phyloP scores from a whole-genome alignment of 73 alveolate species.

The Paramecium caudatum region DNA sequence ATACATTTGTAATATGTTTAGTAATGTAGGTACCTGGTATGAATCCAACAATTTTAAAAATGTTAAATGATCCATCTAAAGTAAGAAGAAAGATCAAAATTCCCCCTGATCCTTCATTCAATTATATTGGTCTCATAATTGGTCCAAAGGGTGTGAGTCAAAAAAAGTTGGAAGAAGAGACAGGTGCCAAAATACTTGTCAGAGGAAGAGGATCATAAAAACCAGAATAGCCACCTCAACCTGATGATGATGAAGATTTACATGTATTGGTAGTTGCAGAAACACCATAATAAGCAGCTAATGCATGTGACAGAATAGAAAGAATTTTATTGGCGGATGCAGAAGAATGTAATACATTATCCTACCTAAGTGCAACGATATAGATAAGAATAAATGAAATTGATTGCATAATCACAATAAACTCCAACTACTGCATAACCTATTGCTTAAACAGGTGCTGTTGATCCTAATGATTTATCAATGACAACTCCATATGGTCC shows the following conservation, averaged over 20 bases:
- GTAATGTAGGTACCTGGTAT: slow-evolving; percentile 65
- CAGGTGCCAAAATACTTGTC: slow-evolving; percentile 93
- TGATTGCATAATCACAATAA: slow-evolving; percentile 74
- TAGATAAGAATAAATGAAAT: slow-evolving; percentile 55
- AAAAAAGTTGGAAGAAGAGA: slow-evolving; percentile 93
- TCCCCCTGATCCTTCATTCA: slow-evolving; percentile 94
- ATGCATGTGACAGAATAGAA: slow-evolving; percentile 92
- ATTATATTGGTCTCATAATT: slow-evolving; percentile 96
- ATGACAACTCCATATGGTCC: slow-evolving; percentile 97
- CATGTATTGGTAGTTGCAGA: slow-evolving; percentile 97
- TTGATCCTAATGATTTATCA: slow-evolving; percentile 75
- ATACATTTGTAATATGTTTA: slow-evolving; percentile 33
- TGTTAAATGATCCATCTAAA: slow-evolving; percentile 81
- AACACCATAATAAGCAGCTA: slow-evolving; percentile 87
- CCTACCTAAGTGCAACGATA: slow-evolving; percentile 39
- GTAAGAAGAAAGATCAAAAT: slow-evolving; percentile 90
- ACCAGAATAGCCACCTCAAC: slow-evolving; percentile 96
- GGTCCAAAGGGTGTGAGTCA: slow-evolving; percentile 97
- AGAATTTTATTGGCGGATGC: slow-evolving; percentile 95
- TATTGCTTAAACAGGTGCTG: slow-evolving; percentile 73
- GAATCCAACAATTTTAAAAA: slow-evolving; percentile 77
- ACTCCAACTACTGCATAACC: slow-evolving; percentile 81
- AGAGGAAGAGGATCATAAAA: slow-evolving; percentile 98
- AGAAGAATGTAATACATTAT: slow-evolving; percentile 89
- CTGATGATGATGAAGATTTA: slow-evolving; percentile 97